These are phyloP conservation scores for Larix kaempferi DNA, from an alignment of 75 land plant species.

Conservation along the genomic window DNA sequence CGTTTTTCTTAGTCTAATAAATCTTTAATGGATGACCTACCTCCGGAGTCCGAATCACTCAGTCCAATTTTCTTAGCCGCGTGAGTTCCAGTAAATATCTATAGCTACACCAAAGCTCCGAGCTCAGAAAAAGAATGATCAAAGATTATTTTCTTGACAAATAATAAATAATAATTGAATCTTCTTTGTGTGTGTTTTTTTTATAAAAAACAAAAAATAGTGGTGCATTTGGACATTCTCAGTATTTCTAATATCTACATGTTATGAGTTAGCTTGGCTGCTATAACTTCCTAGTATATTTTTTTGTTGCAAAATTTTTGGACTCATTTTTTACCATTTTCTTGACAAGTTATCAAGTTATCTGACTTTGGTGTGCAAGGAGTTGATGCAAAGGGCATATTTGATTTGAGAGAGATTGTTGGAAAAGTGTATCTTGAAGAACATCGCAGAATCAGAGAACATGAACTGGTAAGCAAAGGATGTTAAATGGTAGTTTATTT, in stretches of 20 bases:
- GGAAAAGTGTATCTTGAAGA: too few species aligned
- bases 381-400: conserved; percentile 93
- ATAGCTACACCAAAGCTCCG: too few species aligned
- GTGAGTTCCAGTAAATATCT: too few species aligned
- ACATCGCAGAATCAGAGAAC: too few species aligned
- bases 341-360: conserved; percentile 67
- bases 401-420: conserved; percentile 86
- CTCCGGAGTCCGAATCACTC: too few species aligned
- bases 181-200: not conserved
- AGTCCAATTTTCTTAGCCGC: too few species aligned
- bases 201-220: not conserved
- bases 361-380: conserved; percentile 87
- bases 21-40: too few species aligned
- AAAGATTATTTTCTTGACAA: not conserved
- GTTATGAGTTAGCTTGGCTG: not conserved
- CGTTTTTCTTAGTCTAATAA: too few species aligned
- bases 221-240: not conserved
- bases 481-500: too few species aligned
- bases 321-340: conserved; percentile 5
- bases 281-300: not conserved
- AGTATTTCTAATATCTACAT: not conserved
- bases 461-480: too few species aligned
- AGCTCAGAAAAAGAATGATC: too few species aligned
- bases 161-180: not conserved
- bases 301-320: not conserved